phyloP scores from a whole-genome alignment of 305 asterid genomes.

The Ilex paraguariensis region DNA sequence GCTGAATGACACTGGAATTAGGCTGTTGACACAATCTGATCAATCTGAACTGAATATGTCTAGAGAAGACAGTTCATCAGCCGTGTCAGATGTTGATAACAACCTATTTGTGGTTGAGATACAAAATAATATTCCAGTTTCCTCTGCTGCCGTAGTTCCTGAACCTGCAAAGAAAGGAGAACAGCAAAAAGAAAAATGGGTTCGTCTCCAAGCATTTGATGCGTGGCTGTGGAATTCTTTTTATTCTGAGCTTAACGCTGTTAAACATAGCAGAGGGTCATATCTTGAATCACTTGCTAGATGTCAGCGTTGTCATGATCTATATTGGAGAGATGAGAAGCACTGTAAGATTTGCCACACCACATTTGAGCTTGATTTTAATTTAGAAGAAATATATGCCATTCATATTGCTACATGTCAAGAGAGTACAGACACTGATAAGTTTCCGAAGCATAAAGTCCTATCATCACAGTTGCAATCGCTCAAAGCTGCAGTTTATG shows the following conservation, averaged over 20 bases:
- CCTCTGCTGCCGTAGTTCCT: conserved; percentile 27
- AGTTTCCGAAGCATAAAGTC: conserved; percentile 40
- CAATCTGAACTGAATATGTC: conserved; percentile 44
- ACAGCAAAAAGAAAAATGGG: conserved; percentile 42
- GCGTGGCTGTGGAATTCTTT: conserved; percentile 83
- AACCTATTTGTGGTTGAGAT: conserved; percentile 31
- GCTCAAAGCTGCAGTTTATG: conserved; percentile 90
- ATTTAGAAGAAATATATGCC: conserved; percentile 83
- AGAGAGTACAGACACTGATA: conserved; percentile 34
- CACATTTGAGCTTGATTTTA: conserved; percentile 94
- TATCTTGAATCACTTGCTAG: conserved; percentile 69
- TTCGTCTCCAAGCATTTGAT: conserved; percentile 55
- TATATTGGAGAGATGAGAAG: conserved; percentile 93
- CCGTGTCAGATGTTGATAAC: conserved; percentile 92
- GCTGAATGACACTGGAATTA: conserved; percentile 32
- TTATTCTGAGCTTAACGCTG: conserved; percentile 61
- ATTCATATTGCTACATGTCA: conserved; percentile 81
- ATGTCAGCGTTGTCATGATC: conserved; percentile 85
- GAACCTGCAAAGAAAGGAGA: conserved; percentile 48
- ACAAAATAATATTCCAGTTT: conserved; percentile 38
- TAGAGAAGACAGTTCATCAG: conserved; percentile 87
- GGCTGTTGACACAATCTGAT: conserved; percentile 32
- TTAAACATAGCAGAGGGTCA: conserved; percentile 70
- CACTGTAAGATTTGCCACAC: conserved; percentile 91
- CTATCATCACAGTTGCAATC: conserved; percentile 78